Evolutionary conservation across 306 rosid species (phyloP).

Genomic region (Trifolium dubium): DNA sequence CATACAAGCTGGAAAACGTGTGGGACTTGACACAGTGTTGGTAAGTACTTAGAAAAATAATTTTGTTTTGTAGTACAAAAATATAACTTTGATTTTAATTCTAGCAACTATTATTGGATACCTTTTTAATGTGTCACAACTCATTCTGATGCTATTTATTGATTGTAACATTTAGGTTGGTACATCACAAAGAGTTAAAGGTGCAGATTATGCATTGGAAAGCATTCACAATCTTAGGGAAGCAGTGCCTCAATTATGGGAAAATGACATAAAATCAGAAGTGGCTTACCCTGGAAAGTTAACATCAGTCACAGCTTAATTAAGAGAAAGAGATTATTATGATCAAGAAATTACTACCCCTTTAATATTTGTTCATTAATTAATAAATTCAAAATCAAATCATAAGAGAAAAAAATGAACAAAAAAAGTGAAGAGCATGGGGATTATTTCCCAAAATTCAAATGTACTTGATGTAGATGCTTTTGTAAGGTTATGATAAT

Average conservation of each 20-base stretch:
- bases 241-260: constrained; percentile 88
- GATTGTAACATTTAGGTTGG: constrained; percentile 63
- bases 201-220: constrained; percentile 93
- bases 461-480: constrained; percentile 54
- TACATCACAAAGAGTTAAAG: constrained; percentile 80
- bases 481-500: constrained; percentile 42
- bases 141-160: constrained; percentile 27
- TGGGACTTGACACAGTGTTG: constrained; percentile 90
- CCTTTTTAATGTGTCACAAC: not conserved
- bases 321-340: constrained; percentile 37
- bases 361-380: constrained; percentile 24
- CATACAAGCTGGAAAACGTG: constrained; percentile 88
- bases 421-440: constrained; percentile 16
- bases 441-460: constrained; percentile 36
- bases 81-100: not conserved
- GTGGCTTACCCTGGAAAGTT: constrained; percentile 73
- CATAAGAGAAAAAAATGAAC: not conserved
- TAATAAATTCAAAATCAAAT: not conserved
- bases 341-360: not conserved
- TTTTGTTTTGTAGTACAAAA: constrained; percentile 25
- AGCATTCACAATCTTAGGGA: constrained; percentile 94
- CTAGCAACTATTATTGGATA: constrained; percentile 22
- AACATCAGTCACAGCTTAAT: constrained; percentile 85
- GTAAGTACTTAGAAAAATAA: constrained; percentile 51
- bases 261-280: constrained; percentile 72